These are phyloP conservation scores for Pyrrhoderma lamaoense DNA, from an alignment of 1,284 basidiomycete species.

Conservation along the genomic window DNA sequence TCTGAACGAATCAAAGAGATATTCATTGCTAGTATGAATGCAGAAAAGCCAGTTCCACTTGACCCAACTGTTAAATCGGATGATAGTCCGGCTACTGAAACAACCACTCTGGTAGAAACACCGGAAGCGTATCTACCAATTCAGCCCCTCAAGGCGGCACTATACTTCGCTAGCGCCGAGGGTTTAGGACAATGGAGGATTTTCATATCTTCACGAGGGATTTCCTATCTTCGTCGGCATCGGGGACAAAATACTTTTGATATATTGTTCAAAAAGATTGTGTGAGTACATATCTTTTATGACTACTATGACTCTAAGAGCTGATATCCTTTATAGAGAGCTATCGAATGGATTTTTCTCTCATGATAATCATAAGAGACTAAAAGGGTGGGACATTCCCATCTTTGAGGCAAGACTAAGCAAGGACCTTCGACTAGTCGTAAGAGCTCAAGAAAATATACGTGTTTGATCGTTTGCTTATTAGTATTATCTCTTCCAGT, in stretches of 20 bases:
- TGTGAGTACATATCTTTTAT: constrained; percentile 27
- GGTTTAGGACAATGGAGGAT: constrained; percentile 50
- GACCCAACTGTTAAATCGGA: too few relatives aligned
- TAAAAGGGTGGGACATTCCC: constrained; percentile 47
- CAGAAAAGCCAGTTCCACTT: too few relatives aligned
- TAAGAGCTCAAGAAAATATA: constrained; percentile 30
- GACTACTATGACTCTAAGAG: neutral
- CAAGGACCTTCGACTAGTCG: constrained; percentile 51
- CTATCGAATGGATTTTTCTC: constrained; percentile 63
- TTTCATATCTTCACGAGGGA: constrained; percentile 39
- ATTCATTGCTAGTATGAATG: too few relatives aligned
- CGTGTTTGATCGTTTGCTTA: neutral
- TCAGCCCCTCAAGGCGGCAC: constrained; percentile 37
- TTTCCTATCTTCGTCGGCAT: constrained; percentile 35
- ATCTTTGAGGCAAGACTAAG: constrained; percentile 68
- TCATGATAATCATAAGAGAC: constrained; percentile 57
- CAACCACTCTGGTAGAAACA: too few relatives aligned
- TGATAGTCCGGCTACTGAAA: too few relatives aligned
- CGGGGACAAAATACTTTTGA: constrained; percentile 37
- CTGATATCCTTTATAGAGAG: constrained; percentile 35
- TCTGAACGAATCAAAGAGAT: too few relatives aligned
- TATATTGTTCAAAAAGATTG: constrained; percentile 54
- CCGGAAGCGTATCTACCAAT: constrained; percentile 35
- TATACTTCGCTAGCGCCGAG: constrained; percentile 34
- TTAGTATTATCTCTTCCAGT: constrained; percentile 31